Conservation (phyloP, 345 rosid genomes). For the Streptanthus diversifolius region DNA sequence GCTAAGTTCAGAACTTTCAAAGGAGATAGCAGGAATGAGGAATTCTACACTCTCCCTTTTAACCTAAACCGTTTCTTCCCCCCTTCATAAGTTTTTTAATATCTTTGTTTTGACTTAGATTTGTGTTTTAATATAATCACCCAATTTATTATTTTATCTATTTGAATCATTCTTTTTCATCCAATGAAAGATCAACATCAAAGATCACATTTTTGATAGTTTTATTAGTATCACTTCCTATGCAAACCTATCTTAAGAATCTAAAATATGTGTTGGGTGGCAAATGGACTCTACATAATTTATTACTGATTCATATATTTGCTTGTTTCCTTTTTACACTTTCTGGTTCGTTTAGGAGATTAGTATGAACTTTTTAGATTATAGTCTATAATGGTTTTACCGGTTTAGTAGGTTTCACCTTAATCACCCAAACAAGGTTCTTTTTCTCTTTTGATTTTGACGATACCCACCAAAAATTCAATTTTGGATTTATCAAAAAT, state of each 20-base stretch:
- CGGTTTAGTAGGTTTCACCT: background rate
- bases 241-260: background rate
- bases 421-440: background rate
- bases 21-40: conserved; percentile 85
- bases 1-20: conserved; percentile 78
- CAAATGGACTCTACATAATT: background rate
- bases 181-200: background rate
- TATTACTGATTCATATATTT: too few relatives aligned
- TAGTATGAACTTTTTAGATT: background rate
- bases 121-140: conserved; percentile 17
- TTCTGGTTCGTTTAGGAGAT: background rate
- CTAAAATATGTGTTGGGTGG: background rate
- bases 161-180: conserved; percentile 12
- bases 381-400: background rate
- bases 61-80: conserved; percentile 96
- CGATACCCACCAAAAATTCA: background rate
- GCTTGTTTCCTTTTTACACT: background rate
- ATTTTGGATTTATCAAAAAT: background rate
- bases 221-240: background rate
- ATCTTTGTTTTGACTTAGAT: background rate
- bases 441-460: background rate
- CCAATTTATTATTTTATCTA: conserved; percentile 15
- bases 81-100: conserved; percentile 47
- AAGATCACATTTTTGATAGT: background rate
- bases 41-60: conserved; percentile 94